These are phyloP conservation scores for Fusarium compactum DNA, from an alignment of 2,329 filamentous ascomycete genomes.

Conservation along the genomic window DNA sequence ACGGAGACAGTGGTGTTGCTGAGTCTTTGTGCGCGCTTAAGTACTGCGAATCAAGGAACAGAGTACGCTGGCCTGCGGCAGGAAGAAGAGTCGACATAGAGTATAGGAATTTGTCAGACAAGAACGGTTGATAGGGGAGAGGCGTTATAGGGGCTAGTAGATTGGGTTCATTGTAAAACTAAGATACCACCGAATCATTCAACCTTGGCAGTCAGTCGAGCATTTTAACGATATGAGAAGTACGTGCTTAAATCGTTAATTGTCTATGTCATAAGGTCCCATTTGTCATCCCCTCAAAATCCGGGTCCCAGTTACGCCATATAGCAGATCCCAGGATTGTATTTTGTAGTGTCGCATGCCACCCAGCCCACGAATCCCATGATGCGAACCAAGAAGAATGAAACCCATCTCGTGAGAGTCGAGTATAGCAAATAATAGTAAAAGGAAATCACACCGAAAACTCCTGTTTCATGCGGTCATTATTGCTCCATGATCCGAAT, in stretches of 20 bases:
- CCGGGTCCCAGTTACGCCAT: constrained; percentile 17
- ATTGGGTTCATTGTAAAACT: constrained; percentile 33
- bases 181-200: constrained; percentile 46
- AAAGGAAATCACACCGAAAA: constrained; percentile 34
- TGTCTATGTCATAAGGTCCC: constrained; percentile 31
- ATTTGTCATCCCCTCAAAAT: constrained; percentile 10
- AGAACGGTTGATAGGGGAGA: constrained; percentile 5
- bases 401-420: constrained; percentile 48
- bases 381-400: constrained; percentile 30
- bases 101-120: not conserved
- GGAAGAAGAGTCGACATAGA: constrained; percentile 64
- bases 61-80: constrained; percentile 70
- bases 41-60: constrained; percentile 82
- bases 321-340: constrained; percentile 32
- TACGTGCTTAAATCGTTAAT: constrained; percentile 17
- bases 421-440: constrained; percentile 40
- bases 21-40: constrained; percentile 85
- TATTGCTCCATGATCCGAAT: constrained; percentile 15
- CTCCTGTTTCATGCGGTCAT: constrained; percentile 40
- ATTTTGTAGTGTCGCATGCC: constrained; percentile 39
- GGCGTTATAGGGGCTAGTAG: constrained; percentile 43
- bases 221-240: not conserved
- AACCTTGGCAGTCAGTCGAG: constrained; percentile 4
- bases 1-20: constrained; percentile 96
- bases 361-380: constrained; percentile 30